These are phyloP conservation scores for Solanum okadae DNA, from an alignment of 257 asterid species.

Conservation along the genomic window DNA sequence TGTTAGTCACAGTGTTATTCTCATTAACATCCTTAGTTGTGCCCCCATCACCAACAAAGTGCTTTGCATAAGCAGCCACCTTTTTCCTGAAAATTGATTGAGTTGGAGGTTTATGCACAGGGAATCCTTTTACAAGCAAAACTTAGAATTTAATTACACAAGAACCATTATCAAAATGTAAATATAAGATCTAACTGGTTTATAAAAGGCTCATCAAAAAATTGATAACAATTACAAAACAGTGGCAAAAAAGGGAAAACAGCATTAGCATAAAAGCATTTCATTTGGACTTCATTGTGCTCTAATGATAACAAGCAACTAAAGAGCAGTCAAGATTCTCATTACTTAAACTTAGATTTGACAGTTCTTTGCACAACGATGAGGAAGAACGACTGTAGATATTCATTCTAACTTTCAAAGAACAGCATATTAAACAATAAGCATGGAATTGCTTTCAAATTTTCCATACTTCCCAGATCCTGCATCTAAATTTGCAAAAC, in stretches of 20 bases:
- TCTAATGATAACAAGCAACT: background rate
- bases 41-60: slow-evolving; percentile 94
- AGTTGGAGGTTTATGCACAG: background rate
- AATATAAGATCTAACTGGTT: background rate
- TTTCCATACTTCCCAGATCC: slow-evolving; percentile 44
- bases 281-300: background rate
- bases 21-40: slow-evolving; percentile 67
- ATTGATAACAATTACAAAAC: background rate
- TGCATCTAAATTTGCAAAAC: background rate
- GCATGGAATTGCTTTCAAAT: slow-evolving; percentile 7
- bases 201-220: background rate
- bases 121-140: background rate
- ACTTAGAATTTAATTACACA: background rate
- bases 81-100: slow-evolving; percentile 40
- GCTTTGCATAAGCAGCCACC: slow-evolving; percentile 91
- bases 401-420: background rate
- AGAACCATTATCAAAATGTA: background rate
- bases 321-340: background rate
- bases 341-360: background rate
- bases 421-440: background rate
- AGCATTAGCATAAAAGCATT: background rate
- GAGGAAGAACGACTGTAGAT: background rate
- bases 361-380: background rate
- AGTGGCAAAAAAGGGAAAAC: background rate
- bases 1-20: slow-evolving; percentile 48